Base-by-base conservation (phyloP, 2,329 filamentous ascomycete genomes). In the Claviceps sp. region DNA sequence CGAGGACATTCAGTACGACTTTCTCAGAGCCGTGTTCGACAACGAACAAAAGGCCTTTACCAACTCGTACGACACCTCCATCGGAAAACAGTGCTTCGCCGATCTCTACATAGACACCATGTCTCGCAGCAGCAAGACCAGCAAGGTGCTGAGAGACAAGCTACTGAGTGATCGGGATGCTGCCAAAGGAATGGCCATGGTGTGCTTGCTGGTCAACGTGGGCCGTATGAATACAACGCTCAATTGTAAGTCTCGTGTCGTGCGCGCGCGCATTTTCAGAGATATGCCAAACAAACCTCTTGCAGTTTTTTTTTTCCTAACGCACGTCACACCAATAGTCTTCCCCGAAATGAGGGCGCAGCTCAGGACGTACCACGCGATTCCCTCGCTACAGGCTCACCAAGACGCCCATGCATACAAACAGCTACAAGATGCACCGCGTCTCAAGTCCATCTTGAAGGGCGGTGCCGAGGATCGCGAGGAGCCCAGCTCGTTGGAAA, bases 331-430 rank as follows among this genome's bases (percentile, higher is more conserved):
- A 2, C 19, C 5, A 17, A 50, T 65, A 95, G 93, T 98, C 75
- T 98, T 98, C 66, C 93, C 93, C 22, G 93, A 98, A 68, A 98
- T 98, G 93, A 87, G 93, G 69, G 93, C 93, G 34, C 93, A 98
- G 65, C 76, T 98, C 37, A 85, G 93, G 65, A 98, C 93, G 39
- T 98, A 98, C 71, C 93, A 98, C 66, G 91, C 93, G 13, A 98
- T 98, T 58, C 93, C 93, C 14, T 96, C 89, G 1, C 76, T 98
- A 6, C 93, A 98, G 70, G 91, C 91, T 46, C 87, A 90, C 58
- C 89, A 96, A 69, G 93, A 97, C 61, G 85, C 89, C 11, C 91
- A 93, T 60, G 89, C 91, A 51, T 97, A 98, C 75, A 98, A 98
- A 65, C 93, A 97, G 62, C 76, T 98, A 6, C 93, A 98, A 68